Evolutionary conservation across 179 eudicot genomes (phyloP).

Genomic region (Heliamphora pulchella): DNA sequence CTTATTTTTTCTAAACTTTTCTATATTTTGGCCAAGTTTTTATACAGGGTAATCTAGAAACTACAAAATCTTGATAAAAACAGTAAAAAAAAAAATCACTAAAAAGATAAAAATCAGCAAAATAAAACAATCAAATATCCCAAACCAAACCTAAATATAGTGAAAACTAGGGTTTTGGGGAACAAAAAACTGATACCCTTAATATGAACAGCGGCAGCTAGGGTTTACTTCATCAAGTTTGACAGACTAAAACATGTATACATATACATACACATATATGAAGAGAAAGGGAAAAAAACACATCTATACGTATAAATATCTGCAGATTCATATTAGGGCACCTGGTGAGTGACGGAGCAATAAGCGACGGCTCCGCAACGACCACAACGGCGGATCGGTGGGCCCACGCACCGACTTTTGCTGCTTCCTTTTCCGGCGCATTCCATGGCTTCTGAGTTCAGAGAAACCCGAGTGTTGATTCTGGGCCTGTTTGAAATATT

Average conservation of each 20-base stretch:
- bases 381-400: constrained; percentile 45
- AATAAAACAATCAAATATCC: too few relatives aligned
- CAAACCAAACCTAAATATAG: too few relatives aligned
- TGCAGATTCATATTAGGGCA: not conserved
- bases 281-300: not conserved
- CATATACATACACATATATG: not conserved
- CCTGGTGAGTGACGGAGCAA: constrained; percentile 86
- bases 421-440: constrained; percentile 72
- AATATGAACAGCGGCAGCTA: not conserved
- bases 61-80: too few relatives aligned
- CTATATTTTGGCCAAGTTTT: too few relatives aligned
- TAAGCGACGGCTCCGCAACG: constrained; percentile 71
- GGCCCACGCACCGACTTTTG: constrained; percentile 47
- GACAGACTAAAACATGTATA: not conserved
- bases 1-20: too few relatives aligned
- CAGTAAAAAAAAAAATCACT: too few relatives aligned
- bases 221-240: not conserved
- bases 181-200: too few relatives aligned
- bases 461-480: not conserved
- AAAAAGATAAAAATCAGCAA: too few relatives aligned
- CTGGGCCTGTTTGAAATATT: not conserved
- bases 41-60: too few relatives aligned
- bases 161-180: constrained; percentile 3
- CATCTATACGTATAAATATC: not conserved
- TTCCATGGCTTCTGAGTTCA: constrained; percentile 39